These are phyloP conservation scores for Grosmannia clavigera DNA, from an alignment of 2,329 filamentous ascomycete genomes.

Conservation along the genomic window DNA sequence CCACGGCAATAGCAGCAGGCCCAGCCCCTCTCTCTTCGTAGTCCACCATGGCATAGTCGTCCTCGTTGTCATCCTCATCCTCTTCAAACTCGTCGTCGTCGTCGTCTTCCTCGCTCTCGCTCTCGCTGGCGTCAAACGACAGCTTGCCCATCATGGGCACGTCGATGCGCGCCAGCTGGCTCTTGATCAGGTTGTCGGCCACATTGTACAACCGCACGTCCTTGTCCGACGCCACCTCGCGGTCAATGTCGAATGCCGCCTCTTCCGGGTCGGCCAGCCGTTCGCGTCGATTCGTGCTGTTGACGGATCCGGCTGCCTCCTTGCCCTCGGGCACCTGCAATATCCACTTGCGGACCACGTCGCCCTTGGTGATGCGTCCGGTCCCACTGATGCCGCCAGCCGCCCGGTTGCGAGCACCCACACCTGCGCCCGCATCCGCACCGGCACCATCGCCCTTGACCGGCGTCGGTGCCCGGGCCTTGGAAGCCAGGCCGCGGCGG, in stretches of 20 bases:
- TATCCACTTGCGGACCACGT: constrained; percentile 31
- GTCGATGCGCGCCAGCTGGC: constrained; percentile 31
- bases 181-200: constrained; percentile 35
- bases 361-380: constrained; percentile 22
- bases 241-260: constrained; percentile 27
- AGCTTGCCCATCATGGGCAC: constrained; percentile 32
- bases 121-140: constrained; percentile 30
- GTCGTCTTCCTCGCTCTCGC: constrained; percentile 25
- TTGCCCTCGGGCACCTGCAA: constrained; percentile 23
- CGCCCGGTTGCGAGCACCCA: background rate
- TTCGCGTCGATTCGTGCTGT: constrained; percentile 12
- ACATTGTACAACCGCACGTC: constrained; percentile 30
- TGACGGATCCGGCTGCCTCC: constrained; percentile 17
- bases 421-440: background rate
- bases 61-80: constrained; percentile 15
- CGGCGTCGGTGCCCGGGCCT: background rate
- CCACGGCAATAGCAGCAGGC: background rate
- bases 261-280: constrained; percentile 25
- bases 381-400: background rate
- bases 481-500: constrained; percentile 21
- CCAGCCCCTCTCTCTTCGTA: constrained; percentile 15
- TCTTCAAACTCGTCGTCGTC: constrained; percentile 15
- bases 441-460: background rate
- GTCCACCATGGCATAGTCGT: constrained; percentile 15
- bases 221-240: constrained; percentile 25